These are phyloP conservation scores for Amylostereum areolatum DNA, from an alignment of 1,284 basidiomycete species.

Conservation along the genomic window DNA sequence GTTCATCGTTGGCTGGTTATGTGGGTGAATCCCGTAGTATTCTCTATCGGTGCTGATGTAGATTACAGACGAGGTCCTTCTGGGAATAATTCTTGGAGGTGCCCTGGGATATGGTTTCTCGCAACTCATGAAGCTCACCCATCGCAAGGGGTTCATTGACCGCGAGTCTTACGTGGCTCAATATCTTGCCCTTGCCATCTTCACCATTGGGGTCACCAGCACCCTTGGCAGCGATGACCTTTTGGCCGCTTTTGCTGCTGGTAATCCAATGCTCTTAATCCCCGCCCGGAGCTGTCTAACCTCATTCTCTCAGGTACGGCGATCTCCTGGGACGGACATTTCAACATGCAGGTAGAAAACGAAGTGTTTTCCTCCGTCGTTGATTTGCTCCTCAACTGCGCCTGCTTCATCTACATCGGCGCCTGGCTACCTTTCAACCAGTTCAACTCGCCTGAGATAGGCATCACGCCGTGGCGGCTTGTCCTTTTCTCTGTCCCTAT, in stretches of 20 bases:
- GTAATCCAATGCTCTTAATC: slow-evolving; percentile 42
- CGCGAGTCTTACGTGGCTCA: slow-evolving; percentile 89
- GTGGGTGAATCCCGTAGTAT: slow-evolving; percentile 34
- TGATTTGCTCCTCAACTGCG: slow-evolving; percentile 80
- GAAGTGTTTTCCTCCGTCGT: slow-evolving; percentile 87
- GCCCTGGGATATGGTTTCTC: slow-evolving; percentile 67
- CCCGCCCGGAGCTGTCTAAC: not conserved
- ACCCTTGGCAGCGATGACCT: slow-evolving; percentile 83
- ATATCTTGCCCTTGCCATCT: slow-evolving; percentile 78
- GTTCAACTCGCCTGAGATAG: slow-evolving; percentile 58
- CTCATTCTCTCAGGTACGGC: slow-evolving; percentile 55
- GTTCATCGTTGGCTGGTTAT: slow-evolving; percentile 80
- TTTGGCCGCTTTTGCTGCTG: slow-evolving; percentile 91
- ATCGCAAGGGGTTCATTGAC: slow-evolving; percentile 75
- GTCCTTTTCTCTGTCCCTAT: slow-evolving; percentile 63
- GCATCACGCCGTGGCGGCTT: slow-evolving; percentile 70
- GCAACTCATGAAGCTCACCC: slow-evolving; percentile 78
- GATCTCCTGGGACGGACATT: slow-evolving; percentile 93
- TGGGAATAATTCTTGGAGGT: slow-evolving; percentile 76
- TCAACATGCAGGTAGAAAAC: slow-evolving; percentile 79
- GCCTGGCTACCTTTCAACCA: slow-evolving; percentile 80
- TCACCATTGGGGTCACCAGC: slow-evolving; percentile 74
- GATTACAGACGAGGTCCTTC: slow-evolving; percentile 74
- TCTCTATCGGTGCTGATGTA: slow-evolving; percentile 3
- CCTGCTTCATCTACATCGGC: slow-evolving; percentile 87